Base-by-base conservation (phyloP, 2,329 filamentous ascomycete genomes). In the Diaporthe aspalathi region DNA sequence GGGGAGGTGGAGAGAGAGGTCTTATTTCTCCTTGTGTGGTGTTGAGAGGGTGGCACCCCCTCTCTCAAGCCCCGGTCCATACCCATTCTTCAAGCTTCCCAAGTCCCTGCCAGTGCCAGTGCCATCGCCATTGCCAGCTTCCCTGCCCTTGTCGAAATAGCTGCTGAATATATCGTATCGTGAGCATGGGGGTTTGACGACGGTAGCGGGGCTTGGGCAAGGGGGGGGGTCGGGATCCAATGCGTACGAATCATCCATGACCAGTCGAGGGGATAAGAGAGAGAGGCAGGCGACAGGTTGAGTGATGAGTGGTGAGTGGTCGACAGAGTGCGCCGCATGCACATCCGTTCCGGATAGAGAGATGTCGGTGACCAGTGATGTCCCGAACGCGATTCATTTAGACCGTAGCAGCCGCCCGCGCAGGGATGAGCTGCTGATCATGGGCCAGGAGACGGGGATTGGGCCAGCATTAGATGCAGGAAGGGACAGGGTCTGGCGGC, bases 11-110 rank as follows among this genome's bases (percentile, higher is more conserved):
- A 56, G 43, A 56, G 43, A 57, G 38, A 67, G 63, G 43, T 71
- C 69, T 71, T 71, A 71, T 71, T 71, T 57, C 69, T 70, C 62
- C 68, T 67, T 54, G 60, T 53, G 60, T 70, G 50, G 60, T 70
- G 22, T 32, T 54, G 50, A 43, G 50, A 43, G 38, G 52, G 40
- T 67, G 40, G 49, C 50, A 20, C 24, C 68, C 32, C 54, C 52
- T 50, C 66, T 54, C 66, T 22, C 38, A 12, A 50, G 43, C 66
- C 66, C 53, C 16, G 35, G 66, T 52, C 52, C 66, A 49, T 68
- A 68, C 53, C 66, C 66, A 68, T 60, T 57, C 53, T 50, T 68
- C 66, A 68, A 68, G 66, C 66, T 68, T 50, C 66, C 66, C 66
- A 40, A 49, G 53, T 68, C 66, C 66, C 45, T 68, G 66, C 43